Base-by-base conservation (phyloP, 306 rosid species). In the Inga laurina region DNA sequence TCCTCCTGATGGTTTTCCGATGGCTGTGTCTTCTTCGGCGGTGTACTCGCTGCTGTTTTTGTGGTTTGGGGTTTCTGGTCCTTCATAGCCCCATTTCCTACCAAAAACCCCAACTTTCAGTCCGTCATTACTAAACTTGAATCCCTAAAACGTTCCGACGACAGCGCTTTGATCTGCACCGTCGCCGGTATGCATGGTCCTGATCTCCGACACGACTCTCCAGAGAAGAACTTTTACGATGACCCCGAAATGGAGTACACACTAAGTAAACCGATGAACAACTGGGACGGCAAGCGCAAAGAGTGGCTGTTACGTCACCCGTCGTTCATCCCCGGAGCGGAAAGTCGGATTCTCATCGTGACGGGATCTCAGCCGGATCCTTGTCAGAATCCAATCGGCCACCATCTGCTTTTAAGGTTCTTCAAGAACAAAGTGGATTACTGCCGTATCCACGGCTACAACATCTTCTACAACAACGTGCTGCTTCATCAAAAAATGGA, bases 401-500 rank as follows among this genome's bases (percentile, higher is more conserved):
- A 95, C 32, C 93, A 93, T 48, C n/a, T 92, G 0, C 87, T 96
- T 0, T 64, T 92, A 5, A 67, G 97, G 41, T 89, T 88, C 79
- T 91, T 91, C 86, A 96, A 91, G 83, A 96, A 96, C 90, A 96
- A 96, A 76, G 97, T 93, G 0, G 97, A 96, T 57, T 93, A 96
- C 83, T 86, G 92, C 11, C 85, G 98, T 30, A 43, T 91, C 61
- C 99, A 93, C 83, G 97, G 97, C 3, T 78, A 84, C 77, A 93
- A 92, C 43, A 79, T 93, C 39, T 90, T 91, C 77, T 96, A 93
- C 88, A 93, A 93, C 87, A 85, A 90, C 73, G 96, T 90, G 0
- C 43, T 92, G n/a, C 79, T 93, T 4, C 89, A 96, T 49, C 96
- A 91, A 1, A 66, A 87, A 16, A 96, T 96, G 99, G 81, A 69